These are phyloP conservation scores for Oligophagozyma castellii DNA, from an alignment of 1,139 yeast genomes.

Conservation along the genomic window DNA sequence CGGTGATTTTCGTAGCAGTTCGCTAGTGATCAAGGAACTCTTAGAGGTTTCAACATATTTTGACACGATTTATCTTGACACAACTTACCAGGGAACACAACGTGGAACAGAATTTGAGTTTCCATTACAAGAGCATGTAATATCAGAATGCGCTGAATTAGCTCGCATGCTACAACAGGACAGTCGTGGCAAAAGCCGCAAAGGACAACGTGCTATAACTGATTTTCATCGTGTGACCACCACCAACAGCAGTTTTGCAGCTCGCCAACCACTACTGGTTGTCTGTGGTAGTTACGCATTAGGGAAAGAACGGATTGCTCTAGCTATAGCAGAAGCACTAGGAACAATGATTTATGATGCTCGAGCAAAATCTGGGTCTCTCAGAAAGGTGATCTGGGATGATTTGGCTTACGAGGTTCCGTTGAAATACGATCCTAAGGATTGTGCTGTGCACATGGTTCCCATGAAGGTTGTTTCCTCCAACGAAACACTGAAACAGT, in stretches of 20 bases:
- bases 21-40: conserved; percentile 17
- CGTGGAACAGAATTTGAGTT: conserved; percentile 59
- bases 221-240: too few species aligned
- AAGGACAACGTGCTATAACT: not conserved
- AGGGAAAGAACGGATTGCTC: conserved; percentile 79
- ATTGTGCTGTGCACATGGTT: conserved; percentile 56
- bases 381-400: not conserved
- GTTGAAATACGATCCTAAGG: conserved; percentile 31
- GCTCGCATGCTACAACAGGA: conserved; percentile 20
- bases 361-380: not conserved
- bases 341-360: conserved; percentile 13
- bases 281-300: conserved; percentile 90
- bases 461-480: too few species aligned
- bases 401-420: conserved; percentile 10
- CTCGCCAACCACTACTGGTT: conserved; percentile 16
- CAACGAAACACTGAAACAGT: too few species aligned
- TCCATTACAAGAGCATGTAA: conserved; percentile 63
- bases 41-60: conserved; percentile 19
- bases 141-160: conserved; percentile 42
- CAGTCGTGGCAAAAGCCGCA: conserved; percentile 12
- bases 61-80: conserved; percentile 64
- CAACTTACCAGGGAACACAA: conserved; percentile 69
- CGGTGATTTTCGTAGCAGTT: conserved; percentile 77
- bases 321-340: conserved; percentile 23
- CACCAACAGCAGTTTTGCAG: not conserved